These are phyloP conservation scores for Eucalyptus brandiana DNA, from an alignment of 345 rosid genomes.

Conservation along the genomic window DNA sequence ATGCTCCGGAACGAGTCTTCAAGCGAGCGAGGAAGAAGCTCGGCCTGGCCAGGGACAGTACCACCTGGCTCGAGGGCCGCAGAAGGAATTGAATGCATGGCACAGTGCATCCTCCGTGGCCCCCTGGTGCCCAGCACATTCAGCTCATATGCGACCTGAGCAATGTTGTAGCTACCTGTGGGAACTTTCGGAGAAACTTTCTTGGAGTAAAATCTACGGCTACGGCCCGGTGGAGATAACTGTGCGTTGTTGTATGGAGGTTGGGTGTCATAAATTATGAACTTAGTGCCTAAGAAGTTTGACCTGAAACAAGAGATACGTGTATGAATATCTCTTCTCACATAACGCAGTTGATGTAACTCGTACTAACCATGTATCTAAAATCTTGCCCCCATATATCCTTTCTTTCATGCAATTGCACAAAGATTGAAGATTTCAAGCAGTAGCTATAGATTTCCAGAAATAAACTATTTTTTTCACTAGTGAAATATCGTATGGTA, in stretches of 20 bases:
- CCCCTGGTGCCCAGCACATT: conserved; percentile 41
- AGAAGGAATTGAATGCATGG: conserved; percentile 32
- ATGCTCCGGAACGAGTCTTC: conserved; percentile 44
- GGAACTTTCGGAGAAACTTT: conserved; percentile 44
- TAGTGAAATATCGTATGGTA: not conserved
- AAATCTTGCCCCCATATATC: not conserved
- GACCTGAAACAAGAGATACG: conserved; percentile 15
- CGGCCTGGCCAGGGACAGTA: conserved; percentile 28
- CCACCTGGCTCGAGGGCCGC: conserved; percentile 31
- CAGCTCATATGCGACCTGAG: conserved; percentile 31
- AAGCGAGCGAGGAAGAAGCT: conserved; percentile 23
- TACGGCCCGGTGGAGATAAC: conserved; percentile 29
- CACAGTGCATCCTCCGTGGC: conserved; percentile 40
- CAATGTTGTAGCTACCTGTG: conserved; percentile 35
- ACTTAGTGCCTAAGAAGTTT: conserved; percentile 38
- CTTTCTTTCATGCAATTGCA: not conserved
- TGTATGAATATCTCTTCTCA: not conserved
- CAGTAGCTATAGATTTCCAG: not conserved
- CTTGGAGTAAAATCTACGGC: conserved; percentile 31
- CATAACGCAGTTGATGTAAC: not conserved
- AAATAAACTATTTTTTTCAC: not conserved
- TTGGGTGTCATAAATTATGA: conserved; percentile 33
- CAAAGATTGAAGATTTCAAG: not conserved
- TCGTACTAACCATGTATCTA: not conserved
- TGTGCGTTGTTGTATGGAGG: conserved; percentile 25